Evolutionary conservation across 2,329 filamentous ascomycete genomes (phyloP), one percentile per base, ranked within the genome.

Genomic region (Aspergillus fumigatus): DNA sequence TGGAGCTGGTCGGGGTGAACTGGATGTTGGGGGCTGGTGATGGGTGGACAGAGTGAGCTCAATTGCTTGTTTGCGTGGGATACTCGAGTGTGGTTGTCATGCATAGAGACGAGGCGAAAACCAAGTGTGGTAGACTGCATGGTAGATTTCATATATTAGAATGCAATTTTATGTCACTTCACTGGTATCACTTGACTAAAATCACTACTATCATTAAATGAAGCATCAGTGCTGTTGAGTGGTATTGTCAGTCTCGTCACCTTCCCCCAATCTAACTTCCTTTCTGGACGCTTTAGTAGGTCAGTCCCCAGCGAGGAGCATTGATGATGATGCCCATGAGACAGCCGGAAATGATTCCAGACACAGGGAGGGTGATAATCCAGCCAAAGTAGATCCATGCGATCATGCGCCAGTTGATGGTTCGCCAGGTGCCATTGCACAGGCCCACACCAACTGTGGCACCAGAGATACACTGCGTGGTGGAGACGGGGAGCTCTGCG

Each of bases 341-440:
- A 29, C 61, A 63, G 0, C 61, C 61, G 1, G 61, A 56, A 25
- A 63, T 58, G 3, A 63, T 59, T 38, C 61, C 61, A 7, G 61
- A 29, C 3, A 58, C 52, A 11, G 61, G 61, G 2, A 63, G 40
- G 8, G 61, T 63, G 10, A 63, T 61, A 17, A 63, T 40, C 61
- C 61, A 63, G 29, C 61, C 61, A 45, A 61, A 57, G 50, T 61
- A 63, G 52, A 63, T 63, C 61, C 61, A 63, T 17, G 52, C 48
- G 7, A 63, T 56, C 61, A 63, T 63, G n/a, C 61, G 57, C 61
- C 61, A 63, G 50, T 63, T 63, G 45, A 63, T 63, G 5, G 61
- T 63, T 21, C 57, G 48, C 59, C 59, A 63, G 14, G 61, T 63
- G 5, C 61, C 61, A 35, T 59, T 63, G 50, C 59, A 63, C 10